Percentiles rank a stretch among this genome's conserved stretches.
phyloP scores from a whole-genome alignment of 108 stramenopile genomes.

The Cylindrotheca closterium region DNA sequence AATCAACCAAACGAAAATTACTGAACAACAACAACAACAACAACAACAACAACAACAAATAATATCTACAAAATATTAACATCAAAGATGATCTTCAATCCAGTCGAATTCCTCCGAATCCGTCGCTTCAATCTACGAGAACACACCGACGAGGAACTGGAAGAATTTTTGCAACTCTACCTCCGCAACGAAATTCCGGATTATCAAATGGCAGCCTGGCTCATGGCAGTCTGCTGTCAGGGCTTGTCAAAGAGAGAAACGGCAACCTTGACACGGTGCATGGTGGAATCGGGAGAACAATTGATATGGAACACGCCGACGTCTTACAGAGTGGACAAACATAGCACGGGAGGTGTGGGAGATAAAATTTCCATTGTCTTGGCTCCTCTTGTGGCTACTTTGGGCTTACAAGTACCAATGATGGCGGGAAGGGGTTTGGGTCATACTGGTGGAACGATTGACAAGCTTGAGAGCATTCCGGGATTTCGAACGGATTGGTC shows the following conservation, averaged over 20 bases:
- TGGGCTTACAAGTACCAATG: constrained; percentile 74
- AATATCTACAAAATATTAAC: too few relatives aligned
- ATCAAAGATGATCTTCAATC: too few relatives aligned
- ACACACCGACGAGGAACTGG: constrained; percentile 56
- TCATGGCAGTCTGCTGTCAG: constrained; percentile 83
- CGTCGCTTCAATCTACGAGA: constrained; percentile 42
- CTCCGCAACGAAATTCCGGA: constrained; percentile 56
- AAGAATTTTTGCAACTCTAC: constrained; percentile 49
- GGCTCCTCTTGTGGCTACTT: constrained; percentile 73
- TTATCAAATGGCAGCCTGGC: constrained; percentile 89
- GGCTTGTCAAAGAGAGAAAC: constrained; percentile 74
- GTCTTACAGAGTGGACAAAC: constrained; percentile 67
- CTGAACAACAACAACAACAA: too few relatives aligned
- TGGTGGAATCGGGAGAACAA: constrained; percentile 66
- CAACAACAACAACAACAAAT: too few relatives aligned
- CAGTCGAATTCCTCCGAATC: constrained; percentile 17
- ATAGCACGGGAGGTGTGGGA: constrained; percentile 83
- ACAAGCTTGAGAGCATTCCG: constrained; percentile 81
- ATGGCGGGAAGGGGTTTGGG: constrained; percentile 85
- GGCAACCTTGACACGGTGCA: constrained; percentile 59
- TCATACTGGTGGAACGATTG: constrained; percentile 88
- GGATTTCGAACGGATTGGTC: constrained; percentile 52
- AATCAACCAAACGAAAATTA: too few relatives aligned
- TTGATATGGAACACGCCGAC: constrained; percentile 44
- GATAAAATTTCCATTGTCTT: constrained; percentile 78